Evolutionary conservation across 2,329 filamentous ascomycete genomes (phyloP), one percentile per base, ranked within the genome.

Genomic region (Talaromyces sp.): DNA sequence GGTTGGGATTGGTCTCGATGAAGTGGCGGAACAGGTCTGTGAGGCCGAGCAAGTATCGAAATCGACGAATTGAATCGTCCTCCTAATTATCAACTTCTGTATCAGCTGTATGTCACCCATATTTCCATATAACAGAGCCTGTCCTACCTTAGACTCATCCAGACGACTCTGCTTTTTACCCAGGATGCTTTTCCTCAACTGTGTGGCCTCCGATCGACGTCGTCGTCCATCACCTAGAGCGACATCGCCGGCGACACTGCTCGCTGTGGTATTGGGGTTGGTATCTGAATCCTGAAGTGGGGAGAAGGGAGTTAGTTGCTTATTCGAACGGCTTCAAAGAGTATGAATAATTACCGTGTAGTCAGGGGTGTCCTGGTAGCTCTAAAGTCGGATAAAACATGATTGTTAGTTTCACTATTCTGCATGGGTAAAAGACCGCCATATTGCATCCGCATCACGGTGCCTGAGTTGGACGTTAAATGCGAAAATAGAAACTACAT

Each of bases 11-110:
- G 8, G 91, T 91, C 70, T 97, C 92, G 76, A 99, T 99, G 74
- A 99, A 99, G 76, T 99, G 94, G 60, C 95, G 91, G 79, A 99
- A 99, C 17, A 99, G 81, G 68, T 99, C 94, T 14, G 94, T 99
- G 47, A 99, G 80, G 22, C 95, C 95, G 13, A 99, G 83, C 1
- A 99, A 83, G 71, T 99, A 99, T 59, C 91, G 87, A 72, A 99
- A 99, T 70, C 94, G 84, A 64, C 93, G 86, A 68, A 97, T 90
- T 0, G 91, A 95, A 68, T 97, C 93, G 80, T 97, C 90, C 77
- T 97, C 93, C 90, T 93, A 50, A 35, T 56, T 16, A 41, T 10
- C 4, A 46, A 8, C 35, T n/a, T 16, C 20, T 40, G 19, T n/a
- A 52, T 68, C 24, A 66, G 60, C 32, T 42, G 46, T n/a, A 17